Base-by-base conservation (phyloP, 768 basidiomycete species). In the Mycena olivaceomarginata region DNA sequence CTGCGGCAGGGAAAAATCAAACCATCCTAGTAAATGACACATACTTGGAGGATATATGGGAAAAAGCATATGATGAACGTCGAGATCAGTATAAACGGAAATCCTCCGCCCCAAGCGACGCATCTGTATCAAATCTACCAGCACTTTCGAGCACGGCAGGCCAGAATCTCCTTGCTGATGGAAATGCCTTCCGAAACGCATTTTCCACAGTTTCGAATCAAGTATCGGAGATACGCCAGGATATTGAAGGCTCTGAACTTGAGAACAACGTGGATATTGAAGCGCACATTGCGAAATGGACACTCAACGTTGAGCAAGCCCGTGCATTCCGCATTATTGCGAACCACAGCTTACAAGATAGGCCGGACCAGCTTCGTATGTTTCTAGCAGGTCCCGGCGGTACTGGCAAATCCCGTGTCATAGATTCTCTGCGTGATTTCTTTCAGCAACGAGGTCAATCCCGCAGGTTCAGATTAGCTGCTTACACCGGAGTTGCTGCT, bases 341-440 rank as follows among this genome's bases (percentile, higher is more conserved):
- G 11, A 46, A 82, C 0, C 86, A 88, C 48, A 79, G 76, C 46
- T 13, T 79, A 2, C 25, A 72, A 9, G 20, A 22, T 5, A n/a
- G 80, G 11, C 22, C 64, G 5, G 48, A 79, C 11, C 84, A 82
- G 3, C 72, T 89, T 6, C 70, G 80, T 0, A 86, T 89, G 87
- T 86, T 84, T 40, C 22, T 90, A 0, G 79, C 79, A 1, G 89
- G 89, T 0, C 70, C 88, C 1, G 88, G 86, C 8, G 89, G 89
- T 1, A 89, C 89, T 1, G 89, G 89, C 0, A 90, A 90, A 81
- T 86, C n/a, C 86, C 70, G 82, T 18, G 86, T 89, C 0, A 85
- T 90, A 1, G 72, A 84, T 51, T 85, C 87, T 0, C 16, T 90
- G 2, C 80, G 78, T 22, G 81, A 82, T 1, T 86, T 85, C 57